Evolutionary conservation across 352 stramenopile genomes (phyloP).

Genomic region (Globisporangium nunn): DNA sequence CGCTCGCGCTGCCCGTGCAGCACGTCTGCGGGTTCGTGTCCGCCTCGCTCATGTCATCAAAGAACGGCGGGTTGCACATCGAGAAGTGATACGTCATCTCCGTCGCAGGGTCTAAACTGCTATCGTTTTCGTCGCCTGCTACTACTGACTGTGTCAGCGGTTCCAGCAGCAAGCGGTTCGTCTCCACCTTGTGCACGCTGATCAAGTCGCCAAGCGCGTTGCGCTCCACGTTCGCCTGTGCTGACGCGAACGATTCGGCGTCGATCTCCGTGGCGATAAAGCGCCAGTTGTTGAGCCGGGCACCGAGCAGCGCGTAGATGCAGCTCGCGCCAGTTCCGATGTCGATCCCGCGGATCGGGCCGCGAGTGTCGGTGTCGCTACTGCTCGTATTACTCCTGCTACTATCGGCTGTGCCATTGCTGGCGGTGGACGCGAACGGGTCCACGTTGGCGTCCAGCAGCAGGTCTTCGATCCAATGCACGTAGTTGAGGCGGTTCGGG

Average conservation of each 20-base stretch:
- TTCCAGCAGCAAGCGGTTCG: slow-evolving; percentile 37
- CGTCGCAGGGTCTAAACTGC: not conserved
- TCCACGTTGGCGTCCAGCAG: slow-evolving; percentile 41
- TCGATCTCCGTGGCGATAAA: slow-evolving; percentile 96
- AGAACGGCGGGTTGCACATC: slow-evolving; percentile 98
- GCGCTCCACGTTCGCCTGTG: slow-evolving; percentile 77
- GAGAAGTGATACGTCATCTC: slow-evolving; percentile 78
- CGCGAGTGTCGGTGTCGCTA: not conserved
- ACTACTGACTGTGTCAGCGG: slow-evolving; percentile 15
- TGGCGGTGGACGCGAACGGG: slow-evolving; percentile 15
- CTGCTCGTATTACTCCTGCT: slow-evolving; percentile 6
- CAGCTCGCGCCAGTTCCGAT: slow-evolving; percentile 93
- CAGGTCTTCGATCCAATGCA: slow-evolving; percentile 94
- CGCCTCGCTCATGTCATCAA: slow-evolving; percentile 66
- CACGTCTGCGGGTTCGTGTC: slow-evolving; percentile 67
- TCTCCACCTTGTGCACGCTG: slow-evolving; percentile 36
- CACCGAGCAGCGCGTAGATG: slow-evolving; percentile 94
- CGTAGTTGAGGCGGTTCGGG: slow-evolving; percentile 91
- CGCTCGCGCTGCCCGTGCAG: slow-evolving; percentile 65
- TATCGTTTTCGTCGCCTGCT: slow-evolving; percentile 8
- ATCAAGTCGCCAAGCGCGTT: slow-evolving; percentile 82
- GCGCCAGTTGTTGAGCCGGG: slow-evolving; percentile 78
- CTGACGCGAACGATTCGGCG: slow-evolving; percentile 67
- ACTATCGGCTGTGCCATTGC: slow-evolving; percentile 1
- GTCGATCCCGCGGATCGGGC: slow-evolving; percentile 79